Base-by-base conservation (phyloP, 345 rosid species). In the Salix suchowensis region DNA sequence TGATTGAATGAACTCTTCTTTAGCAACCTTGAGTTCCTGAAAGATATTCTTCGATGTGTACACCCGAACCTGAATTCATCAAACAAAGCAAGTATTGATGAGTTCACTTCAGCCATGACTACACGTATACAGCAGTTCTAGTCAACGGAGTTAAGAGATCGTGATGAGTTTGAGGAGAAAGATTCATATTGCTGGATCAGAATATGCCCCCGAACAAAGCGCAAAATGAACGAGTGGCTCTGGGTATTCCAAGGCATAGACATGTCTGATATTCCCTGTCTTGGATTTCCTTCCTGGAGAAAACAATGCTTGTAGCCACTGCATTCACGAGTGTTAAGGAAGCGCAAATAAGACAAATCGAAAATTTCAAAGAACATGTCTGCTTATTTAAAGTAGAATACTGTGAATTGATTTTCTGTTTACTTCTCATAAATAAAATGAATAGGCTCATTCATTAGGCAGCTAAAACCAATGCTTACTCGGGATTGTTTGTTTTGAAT, bases 211-310 rank as follows among this genome's bases (percentile, higher is more conserved):
- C 6, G 88, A 89, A 80, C 91, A 89, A 5, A 94, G 91, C 12
- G 94, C 91, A 79, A 94, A 94, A 83, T 91, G 97, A 77, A 91
- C 95, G 55, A 90, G 91, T 1, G 94, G 92, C 80, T 94, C 97
- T 1, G 92, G 89, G 75, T 90, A 94, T 36, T 94, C 97, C 69
- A 94, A 80, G 8, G 97, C 92, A 76, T 90, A 94, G 37, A 69
- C 76, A 82, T 94, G 98, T 68, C 84, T 81, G 9, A 60, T 71
- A 79, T 78, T 88, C 70, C 89, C 86, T 1, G 76, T 72, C 85
- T 86, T 90, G 0, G 74, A 78, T 83, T 90, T 94, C 80, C 91
- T 86, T 79, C 94, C 92, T 0, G 95, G 92, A 55, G 95, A 89
- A 87, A 94, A 89, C 73, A 90, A 86, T 4, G 88, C 72, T 55